These are phyloP conservation scores for Fistulifera solaris DNA, from an alignment of 108 stramenopile genomes.

Conservation along the genomic window DNA sequence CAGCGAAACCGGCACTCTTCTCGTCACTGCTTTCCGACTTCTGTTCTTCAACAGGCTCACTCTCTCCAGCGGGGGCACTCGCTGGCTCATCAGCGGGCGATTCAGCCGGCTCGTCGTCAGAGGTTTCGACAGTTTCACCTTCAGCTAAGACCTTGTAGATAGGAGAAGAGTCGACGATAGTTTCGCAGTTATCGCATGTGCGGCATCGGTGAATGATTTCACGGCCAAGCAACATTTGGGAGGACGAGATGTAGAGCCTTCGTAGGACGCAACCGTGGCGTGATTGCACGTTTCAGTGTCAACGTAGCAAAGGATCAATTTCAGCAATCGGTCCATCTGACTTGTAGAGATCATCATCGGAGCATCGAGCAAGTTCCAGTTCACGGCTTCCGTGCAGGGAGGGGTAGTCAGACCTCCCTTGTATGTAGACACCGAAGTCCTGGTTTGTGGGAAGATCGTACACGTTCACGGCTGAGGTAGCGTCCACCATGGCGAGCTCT, in stretches of 20 bases:
- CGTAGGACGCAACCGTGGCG: background rate
- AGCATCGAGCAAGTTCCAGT: constrained; percentile 13
- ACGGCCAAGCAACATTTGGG: no score
- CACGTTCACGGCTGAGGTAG: constrained; percentile 2
- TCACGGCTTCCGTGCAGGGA: constrained; percentile 16
- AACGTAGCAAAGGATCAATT: background rate
- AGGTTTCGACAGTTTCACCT: no score
- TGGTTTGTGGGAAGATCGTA: constrained; percentile 3
- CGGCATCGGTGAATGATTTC: no score
- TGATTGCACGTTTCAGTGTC: constrained; percentile 1
- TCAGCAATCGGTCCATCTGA: background rate
- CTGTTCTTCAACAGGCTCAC: no score
- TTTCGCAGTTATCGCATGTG: no score
- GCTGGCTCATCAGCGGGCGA: no score
- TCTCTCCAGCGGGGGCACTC: no score
- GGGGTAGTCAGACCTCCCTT: constrained; percentile 30
- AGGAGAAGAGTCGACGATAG: no score
- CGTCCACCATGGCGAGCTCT: background rate
- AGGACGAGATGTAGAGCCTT: constrained; percentile 1
- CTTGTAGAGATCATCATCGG: constrained; percentile 2
- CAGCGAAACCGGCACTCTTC: no score
- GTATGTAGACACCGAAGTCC: constrained; percentile 15
- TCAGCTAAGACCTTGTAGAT: no score
- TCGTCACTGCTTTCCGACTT: no score
- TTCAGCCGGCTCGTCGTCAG: no score